phyloP scores from a whole-genome alignment of 2,329 filamentous ascomycete genomes.

The Venturia asperata region DNA sequence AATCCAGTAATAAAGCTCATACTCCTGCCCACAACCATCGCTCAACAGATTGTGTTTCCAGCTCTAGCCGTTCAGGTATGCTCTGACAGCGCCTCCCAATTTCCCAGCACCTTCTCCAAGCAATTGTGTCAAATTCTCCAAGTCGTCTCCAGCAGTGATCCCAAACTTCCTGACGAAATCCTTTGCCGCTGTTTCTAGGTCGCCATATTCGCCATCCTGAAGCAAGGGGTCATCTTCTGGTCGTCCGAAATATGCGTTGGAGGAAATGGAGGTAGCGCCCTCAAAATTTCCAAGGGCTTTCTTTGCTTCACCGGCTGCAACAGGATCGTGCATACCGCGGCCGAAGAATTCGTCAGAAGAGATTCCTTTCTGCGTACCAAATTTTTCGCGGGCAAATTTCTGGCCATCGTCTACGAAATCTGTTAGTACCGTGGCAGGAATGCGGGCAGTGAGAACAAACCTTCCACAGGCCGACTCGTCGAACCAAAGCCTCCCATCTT shows the following conservation, averaged over 20 bases:
- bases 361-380: slow-evolving; percentile 88
- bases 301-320: slow-evolving; percentile 77
- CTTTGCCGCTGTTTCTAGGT: slow-evolving; percentile 87
- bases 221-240: slow-evolving; percentile 68
- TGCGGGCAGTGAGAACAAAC: slow-evolving; percentile 40
- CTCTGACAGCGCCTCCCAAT: slow-evolving; percentile 58
- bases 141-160: slow-evolving; percentile 88
- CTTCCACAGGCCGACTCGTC: slow-evolving; percentile 61
- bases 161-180: slow-evolving; percentile 95
- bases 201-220: slow-evolving; percentile 69
- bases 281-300: slow-evolving; percentile 84
- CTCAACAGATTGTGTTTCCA: not conserved
- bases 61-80: slow-evolving; percentile 18
- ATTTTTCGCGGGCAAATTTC: slow-evolving; percentile 78
- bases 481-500: slow-evolving; percentile 80
- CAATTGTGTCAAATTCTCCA: slow-evolving; percentile 79
- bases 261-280: slow-evolving; percentile 84
- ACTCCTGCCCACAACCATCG: not conserved
- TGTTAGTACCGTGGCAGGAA: slow-evolving; percentile 14
- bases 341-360: slow-evolving; percentile 98
- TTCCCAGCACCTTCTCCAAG: slow-evolving; percentile 79
- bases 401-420: slow-evolving; percentile 58
- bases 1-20: not conserved
- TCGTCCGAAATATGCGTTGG: slow-evolving; percentile 94
- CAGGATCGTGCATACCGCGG: slow-evolving; percentile 76